Base-by-base conservation (phyloP, 202 grass and related monocot genomes). In the Setaria viridis region DNA sequence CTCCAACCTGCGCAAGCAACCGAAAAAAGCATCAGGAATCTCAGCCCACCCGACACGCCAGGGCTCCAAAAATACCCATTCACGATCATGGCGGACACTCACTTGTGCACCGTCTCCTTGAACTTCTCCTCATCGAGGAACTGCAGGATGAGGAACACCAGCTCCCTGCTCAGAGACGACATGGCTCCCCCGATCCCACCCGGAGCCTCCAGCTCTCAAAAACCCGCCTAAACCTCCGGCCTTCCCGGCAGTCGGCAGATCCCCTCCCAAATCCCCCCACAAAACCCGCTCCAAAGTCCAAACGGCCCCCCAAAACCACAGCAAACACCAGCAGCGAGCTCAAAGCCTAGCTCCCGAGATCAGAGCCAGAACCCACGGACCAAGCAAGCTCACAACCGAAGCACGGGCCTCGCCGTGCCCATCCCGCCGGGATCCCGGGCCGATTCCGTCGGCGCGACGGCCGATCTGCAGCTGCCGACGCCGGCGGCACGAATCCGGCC, bases 131-230 rank as follows among this genome's bases (percentile, higher is more conserved):
- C 93, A 10, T 98, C 93, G 25, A 98, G 90, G 90, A 95, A 98
- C 91, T 98, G 95, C 82, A 98, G 88, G 80, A 98, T 98, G 69
- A 98, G 93, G 64, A 98, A 98, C 63, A 99, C 96, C 15, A 99
- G 87, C 91, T 99, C 96, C 91, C 96, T 94, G 90, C 96, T 99
- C 58, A 99, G 87, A 48, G 93, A 99, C 65, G 96, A 99, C 96
- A 99, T 99, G 85, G 84, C 88, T 92, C 89, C 91, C 13, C 87
- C 86, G 86, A 92, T 92, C 83, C 93, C 87, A 83, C 76, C 86
- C 73, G 91, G 91, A 80, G 89, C 86, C 85, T 94, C 96, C 93
- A 95, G 94, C 89, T 80, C 80, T 84, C 85, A 84, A 85, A 90
- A 90, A 86, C 67, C 67, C 63, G 33, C 47, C 20, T 43, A 78